Evolutionary conservation across 768 basidiomycete genomes (phyloP).

Genomic region (Termitomyces sp.): DNA sequence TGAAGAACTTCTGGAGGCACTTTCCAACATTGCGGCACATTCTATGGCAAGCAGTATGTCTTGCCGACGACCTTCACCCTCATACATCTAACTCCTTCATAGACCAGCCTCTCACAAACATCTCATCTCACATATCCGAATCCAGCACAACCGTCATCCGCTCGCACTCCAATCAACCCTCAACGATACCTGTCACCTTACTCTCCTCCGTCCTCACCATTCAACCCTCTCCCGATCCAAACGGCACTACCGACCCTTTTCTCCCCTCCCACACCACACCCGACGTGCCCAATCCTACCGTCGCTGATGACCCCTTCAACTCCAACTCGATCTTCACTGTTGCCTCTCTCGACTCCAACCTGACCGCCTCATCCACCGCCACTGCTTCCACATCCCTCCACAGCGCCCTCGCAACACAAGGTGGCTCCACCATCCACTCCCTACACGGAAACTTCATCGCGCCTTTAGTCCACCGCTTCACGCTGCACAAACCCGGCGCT

Average conservation of each 20-base stretch:
- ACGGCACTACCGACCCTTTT: slow-evolving; percentile 33
- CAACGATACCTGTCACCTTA: slow-evolving; percentile 40
- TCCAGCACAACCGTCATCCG: slow-evolving; percentile 72
- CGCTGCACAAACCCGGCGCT: slow-evolving; percentile 73
- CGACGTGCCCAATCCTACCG: background rate
- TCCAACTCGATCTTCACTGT: slow-evolving; percentile 49
- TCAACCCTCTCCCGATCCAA: slow-evolving; percentile 47
- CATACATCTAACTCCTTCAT: background rate
- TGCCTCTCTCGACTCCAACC: slow-evolving; percentile 56
- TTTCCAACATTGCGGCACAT: slow-evolving; percentile 48
- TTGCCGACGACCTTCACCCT: background rate
- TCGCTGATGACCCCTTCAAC: slow-evolving; percentile 28
- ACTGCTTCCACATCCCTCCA: slow-evolving; percentile 40
- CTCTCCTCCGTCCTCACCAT: slow-evolving; percentile 74
- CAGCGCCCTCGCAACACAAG: slow-evolving; percentile 65
- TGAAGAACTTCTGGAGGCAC: slow-evolving; percentile 58
- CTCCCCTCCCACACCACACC: slow-evolving; percentile 19
- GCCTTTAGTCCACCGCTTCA: slow-evolving; percentile 77
- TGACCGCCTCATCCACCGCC: slow-evolving; percentile 48
- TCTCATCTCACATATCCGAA: slow-evolving; percentile 35
- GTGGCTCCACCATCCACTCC: slow-evolving; percentile 62
- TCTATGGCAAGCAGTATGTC: slow-evolving; percentile 27
- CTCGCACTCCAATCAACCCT: slow-evolving; percentile 33
- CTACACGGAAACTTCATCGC: slow-evolving; percentile 19
- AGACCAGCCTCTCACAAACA: slow-evolving; percentile 47